These are phyloP conservation scores for Aspergillus ustus DNA, from an alignment of 2,329 filamentous ascomycete genomes.

Conservation along the genomic window DNA sequence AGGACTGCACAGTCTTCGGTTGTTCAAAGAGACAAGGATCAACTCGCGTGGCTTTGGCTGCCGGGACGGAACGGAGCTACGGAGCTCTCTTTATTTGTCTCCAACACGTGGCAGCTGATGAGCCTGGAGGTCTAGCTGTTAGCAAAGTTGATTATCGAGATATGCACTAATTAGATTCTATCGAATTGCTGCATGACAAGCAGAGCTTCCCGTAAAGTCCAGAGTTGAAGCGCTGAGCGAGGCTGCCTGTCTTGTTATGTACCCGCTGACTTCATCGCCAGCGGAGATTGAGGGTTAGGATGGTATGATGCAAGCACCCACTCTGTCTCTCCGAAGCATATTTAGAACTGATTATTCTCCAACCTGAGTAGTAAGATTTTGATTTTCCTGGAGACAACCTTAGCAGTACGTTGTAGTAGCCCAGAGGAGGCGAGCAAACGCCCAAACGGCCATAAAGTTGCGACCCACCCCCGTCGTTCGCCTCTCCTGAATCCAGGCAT, in stretches of 20 bases:
- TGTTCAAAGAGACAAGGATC: constrained; percentile 3
- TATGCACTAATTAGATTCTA: neutral
- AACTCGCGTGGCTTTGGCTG: constrained; percentile 18
- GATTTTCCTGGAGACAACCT: neutral
- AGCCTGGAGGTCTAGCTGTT: constrained; percentile 5
- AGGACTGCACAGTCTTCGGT: neutral
- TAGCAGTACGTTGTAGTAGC: neutral
- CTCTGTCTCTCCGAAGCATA: neutral
- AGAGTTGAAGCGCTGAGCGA: neutral
- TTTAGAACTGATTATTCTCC: neutral
- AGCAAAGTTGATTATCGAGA: neutral
- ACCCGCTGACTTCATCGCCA: neutral
- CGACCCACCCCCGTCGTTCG: constrained; percentile 15
- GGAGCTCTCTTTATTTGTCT: constrained; percentile 4
- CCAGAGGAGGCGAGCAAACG: neutral
- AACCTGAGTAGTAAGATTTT: neutral
- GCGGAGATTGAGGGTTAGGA: neutral
- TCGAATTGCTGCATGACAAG: neutral
- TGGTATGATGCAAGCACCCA: constrained; percentile 12
- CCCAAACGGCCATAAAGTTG: constrained; percentile 8
- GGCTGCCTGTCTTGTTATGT: neutral
- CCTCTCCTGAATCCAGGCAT: constrained; percentile 18
- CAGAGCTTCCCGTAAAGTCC: neutral
- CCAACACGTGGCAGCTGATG: constrained; percentile 19
- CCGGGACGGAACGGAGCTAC: constrained; percentile 12